These are phyloP conservation scores for Circinella minor DNA, from an alignment of 371 early-diverging fungal genomes.

Conservation along the genomic window DNA sequence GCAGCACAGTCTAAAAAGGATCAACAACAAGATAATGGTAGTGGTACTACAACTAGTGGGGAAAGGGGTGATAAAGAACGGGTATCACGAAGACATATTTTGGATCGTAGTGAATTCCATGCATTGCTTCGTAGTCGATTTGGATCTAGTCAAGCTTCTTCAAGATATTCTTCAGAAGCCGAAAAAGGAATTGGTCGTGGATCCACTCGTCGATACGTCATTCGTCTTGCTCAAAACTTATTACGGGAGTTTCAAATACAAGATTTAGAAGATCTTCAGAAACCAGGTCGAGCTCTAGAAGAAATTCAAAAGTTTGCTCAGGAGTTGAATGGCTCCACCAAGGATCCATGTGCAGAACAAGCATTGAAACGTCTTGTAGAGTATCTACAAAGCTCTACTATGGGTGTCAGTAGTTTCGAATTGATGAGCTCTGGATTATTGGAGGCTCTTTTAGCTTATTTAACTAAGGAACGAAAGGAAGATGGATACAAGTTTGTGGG, in stretches of 20 bases:
- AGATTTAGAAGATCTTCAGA: not conserved
- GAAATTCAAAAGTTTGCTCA: conserved; percentile 33
- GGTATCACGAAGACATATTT: conserved; percentile 22
- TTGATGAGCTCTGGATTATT: conserved; percentile 78
- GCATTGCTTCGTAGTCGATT: conserved; percentile 38
- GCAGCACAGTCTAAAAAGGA: not conserved
- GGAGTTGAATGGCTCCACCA: conserved; percentile 14
- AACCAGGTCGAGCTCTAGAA: conserved; percentile 26
- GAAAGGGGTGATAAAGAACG: conserved; percentile 2
- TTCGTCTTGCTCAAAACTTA: conserved; percentile 37
- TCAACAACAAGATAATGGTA: not conserved
- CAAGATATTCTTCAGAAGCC: not conserved
- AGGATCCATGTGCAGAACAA: conserved; percentile 16
- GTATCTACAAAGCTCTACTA: conserved; percentile 34
- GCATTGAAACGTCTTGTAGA: conserved; percentile 25
- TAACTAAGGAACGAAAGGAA: conserved; percentile 37
- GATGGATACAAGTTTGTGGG: not conserved
- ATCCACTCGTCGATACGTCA: conserved; percentile 40
- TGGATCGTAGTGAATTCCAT: conserved; percentile 36
- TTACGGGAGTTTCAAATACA: conserved; percentile 3
- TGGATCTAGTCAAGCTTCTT: conserved; percentile 12
- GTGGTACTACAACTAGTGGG: not conserved
- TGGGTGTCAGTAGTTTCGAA: conserved; percentile 84
- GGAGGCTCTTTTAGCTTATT: conserved; percentile 55
- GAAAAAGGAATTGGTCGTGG: conserved; percentile 47